phyloP scores from a whole-genome alignment of 345 rosid genomes.

The Toxicodendron radicans region DNA sequence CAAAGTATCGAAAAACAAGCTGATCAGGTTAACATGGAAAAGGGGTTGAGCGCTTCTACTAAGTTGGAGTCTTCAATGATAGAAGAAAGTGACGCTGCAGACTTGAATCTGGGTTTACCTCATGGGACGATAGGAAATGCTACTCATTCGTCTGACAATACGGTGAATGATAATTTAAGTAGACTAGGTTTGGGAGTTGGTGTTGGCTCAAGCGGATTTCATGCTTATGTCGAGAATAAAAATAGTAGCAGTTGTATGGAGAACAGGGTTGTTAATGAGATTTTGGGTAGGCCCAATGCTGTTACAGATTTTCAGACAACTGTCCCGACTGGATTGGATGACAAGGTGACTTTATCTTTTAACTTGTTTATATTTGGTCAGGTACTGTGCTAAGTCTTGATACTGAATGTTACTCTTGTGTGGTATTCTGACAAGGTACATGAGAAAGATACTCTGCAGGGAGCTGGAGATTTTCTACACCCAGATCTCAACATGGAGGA shows the following conservation, averaged over 20 bases:
- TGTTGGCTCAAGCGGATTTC: constrained; percentile 30
- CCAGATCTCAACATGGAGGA: constrained; percentile 25
- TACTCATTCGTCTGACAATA: constrained; percentile 29
- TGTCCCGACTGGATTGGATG: constrained; percentile 28
- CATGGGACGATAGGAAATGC: constrained; percentile 25
- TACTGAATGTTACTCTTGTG: constrained; percentile 18
- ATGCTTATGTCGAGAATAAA: constrained; percentile 24
- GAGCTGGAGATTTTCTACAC: constrained; percentile 32
- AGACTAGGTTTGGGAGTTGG: constrained; percentile 28
- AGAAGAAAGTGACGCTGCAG: constrained; percentile 35
- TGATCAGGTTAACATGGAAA: constrained; percentile 37
- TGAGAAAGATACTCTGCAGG: constrained; percentile 36
- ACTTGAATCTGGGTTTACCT: constrained; percentile 26
- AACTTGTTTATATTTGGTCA: constrained; percentile 3
- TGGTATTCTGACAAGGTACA: constrained; percentile 24
- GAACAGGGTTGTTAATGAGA: constrained; percentile 27
- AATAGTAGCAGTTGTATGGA: constrained; percentile 17
- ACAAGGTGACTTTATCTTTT: constrained; percentile 40
- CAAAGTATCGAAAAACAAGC: constrained; percentile 24
- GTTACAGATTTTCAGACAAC: constrained; percentile 28
- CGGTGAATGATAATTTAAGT: constrained; percentile 23
- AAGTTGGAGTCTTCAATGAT: constrained; percentile 27
- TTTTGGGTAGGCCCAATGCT: constrained; percentile 26
- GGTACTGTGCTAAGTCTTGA: constrained; percentile 26
- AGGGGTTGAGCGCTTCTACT: constrained; percentile 25